A percentile compares a stretch with the other conserved stretches of the same genome.
Evolutionary conservation across 495 filamentous ascomycete species (phyloP).

Genomic region (Penicillium flavigenum): DNA sequence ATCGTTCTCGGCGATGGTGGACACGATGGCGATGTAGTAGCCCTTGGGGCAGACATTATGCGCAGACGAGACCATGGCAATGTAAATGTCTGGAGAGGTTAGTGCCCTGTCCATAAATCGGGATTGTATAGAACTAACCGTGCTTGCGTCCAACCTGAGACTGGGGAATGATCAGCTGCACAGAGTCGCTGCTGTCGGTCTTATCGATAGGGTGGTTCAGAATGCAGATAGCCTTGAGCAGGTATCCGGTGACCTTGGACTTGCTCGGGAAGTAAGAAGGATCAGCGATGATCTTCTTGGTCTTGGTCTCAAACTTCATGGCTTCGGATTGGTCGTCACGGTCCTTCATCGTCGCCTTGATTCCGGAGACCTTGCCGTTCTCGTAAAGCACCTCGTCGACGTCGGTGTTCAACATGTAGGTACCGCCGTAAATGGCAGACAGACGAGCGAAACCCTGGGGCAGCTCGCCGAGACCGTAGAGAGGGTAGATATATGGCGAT

Average conservation of each 20-base stretch:
- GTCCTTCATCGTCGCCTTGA: slow-evolving; percentile 95
- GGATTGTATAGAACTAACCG: slow-evolving; percentile 53
- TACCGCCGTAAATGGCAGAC: slow-evolving; percentile 96
- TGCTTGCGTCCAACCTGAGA: slow-evolving; percentile 93
- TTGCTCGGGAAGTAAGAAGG: slow-evolving; percentile 95
- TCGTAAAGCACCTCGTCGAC: slow-evolving; percentile 86
- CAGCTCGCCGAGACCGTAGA: slow-evolving; percentile 95
- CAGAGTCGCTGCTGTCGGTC: slow-evolving; percentile 86
- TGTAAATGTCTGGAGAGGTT: slow-evolving; percentile 79
- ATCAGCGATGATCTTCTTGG: slow-evolving; percentile 93
- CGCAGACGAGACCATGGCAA: slow-evolving; percentile 90
- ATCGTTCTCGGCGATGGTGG: slow-evolving; percentile 88
- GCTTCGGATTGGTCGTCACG: slow-evolving; percentile 68
- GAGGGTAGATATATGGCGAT: slow-evolving; percentile 98
- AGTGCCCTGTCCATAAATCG: slow-evolving; percentile 15
- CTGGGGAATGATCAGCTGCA: slow-evolving; percentile 96
- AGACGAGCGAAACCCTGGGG: slow-evolving; percentile 97
- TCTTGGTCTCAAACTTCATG: slow-evolving; percentile 94
- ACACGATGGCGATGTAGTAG: slow-evolving; percentile 98
- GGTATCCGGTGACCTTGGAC: slow-evolving; percentile 79
- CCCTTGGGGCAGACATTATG: slow-evolving; percentile 99
- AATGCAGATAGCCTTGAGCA: slow-evolving; percentile 95
- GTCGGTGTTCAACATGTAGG: slow-evolving; percentile 97
- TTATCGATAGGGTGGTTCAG: slow-evolving; percentile 88
- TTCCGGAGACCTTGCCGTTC: slow-evolving; percentile 78